Percentiles rank a stretch among this genome's conserved stretches.
phyloP scores from a whole-genome alignment of 345 rosid genomes.

The Tarenaya hassleriana region DNA sequence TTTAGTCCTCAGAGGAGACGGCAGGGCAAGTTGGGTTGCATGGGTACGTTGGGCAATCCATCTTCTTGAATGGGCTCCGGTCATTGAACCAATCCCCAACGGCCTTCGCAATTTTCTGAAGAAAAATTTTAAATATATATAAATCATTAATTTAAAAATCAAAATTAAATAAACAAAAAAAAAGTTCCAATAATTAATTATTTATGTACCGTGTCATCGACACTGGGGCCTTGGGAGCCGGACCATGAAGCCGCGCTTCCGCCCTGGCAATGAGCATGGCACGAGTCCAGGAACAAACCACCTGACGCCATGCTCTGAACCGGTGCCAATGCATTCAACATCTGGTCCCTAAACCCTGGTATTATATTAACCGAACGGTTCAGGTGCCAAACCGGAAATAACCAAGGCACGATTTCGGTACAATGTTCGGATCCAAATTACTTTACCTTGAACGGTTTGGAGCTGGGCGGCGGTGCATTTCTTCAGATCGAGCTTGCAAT shows the following conservation, averaged over 20 bases:
- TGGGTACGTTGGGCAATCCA: slow-evolving; percentile 74
- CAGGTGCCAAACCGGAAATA: slow-evolving; percentile 1
- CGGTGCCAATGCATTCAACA: slow-evolving; percentile 48
- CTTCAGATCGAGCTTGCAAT: slow-evolving; percentile 62
- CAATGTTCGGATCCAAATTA: background rate
- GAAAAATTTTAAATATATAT: no score
- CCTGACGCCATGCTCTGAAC: slow-evolving; percentile 34
- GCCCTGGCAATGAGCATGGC: slow-evolving; percentile 83
- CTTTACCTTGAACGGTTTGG: slow-evolving; percentile 61
- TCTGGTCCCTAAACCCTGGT: slow-evolving; percentile 59
- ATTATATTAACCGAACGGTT: slow-evolving; percentile 12
- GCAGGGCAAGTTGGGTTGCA: slow-evolving; percentile 80
- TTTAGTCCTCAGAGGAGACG: slow-evolving; percentile 27
- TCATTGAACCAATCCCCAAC: slow-evolving; percentile 82
- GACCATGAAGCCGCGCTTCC: slow-evolving; percentile 68
- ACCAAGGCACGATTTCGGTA: background rate
- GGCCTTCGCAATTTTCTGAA: slow-evolving; percentile 68
- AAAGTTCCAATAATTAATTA: no score
- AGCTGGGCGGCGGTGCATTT: slow-evolving; percentile 62
- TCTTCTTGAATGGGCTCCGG: slow-evolving; percentile 48
- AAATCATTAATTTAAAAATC: no score
- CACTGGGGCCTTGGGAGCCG: slow-evolving; percentile 45
- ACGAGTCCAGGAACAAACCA: slow-evolving; percentile 77
- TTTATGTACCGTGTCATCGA: slow-evolving; percentile 43
- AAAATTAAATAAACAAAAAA: no score